phyloP scores from a whole-genome alignment of 768 basidiomycete species.

The Xerocomellus dryophilus region DNA sequence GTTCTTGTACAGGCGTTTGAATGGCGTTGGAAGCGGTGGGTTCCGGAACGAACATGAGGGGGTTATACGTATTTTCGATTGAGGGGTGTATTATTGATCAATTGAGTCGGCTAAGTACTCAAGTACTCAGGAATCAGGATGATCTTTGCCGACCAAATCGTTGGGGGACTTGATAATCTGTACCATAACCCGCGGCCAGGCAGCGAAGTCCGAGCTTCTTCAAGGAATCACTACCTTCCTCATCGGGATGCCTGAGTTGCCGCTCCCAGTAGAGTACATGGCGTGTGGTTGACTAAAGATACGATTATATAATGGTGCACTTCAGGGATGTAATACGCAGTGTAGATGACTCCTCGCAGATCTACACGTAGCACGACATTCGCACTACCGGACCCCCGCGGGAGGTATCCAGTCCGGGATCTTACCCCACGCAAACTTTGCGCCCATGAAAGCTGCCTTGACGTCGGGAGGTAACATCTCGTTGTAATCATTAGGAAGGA shows the following conservation, averaged over 20 bases:
- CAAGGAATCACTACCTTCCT: conserved; percentile 7
- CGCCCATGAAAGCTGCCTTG: conserved; percentile 50
- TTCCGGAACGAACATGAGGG: conserved; percentile 18
- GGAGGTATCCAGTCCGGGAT: conserved; percentile 78
- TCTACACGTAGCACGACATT: not conserved
- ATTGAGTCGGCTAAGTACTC: conserved; percentile 14
- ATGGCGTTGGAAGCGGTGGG: conserved; percentile 17
- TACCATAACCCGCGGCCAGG: no score
- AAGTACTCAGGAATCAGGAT: not conserved
- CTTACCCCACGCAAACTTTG: conserved; percentile 64
- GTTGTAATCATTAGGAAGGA: conserved; percentile 59
- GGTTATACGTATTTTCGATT: conserved; percentile 14
- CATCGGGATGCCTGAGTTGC: conserved; percentile 6
- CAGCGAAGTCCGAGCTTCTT: not conserved
- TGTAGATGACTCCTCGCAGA: not conserved
- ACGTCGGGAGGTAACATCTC: conserved; percentile 49
- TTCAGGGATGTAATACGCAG: not conserved
- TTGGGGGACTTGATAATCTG: conserved; percentile 14
- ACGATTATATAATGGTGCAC: conserved; percentile 5
- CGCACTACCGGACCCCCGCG: conserved; percentile 46
- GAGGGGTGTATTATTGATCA: conserved; percentile 7
- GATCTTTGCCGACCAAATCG: conserved; percentile 3
- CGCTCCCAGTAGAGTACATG: not conserved
- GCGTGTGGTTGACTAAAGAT: not conserved
- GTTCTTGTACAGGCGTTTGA: conserved; percentile 10